Evolutionary conservation across 768 basidiomycete species (phyloP), one percentile per base, ranked within the genome.

Genomic region (Leccinum obscurum): DNA sequence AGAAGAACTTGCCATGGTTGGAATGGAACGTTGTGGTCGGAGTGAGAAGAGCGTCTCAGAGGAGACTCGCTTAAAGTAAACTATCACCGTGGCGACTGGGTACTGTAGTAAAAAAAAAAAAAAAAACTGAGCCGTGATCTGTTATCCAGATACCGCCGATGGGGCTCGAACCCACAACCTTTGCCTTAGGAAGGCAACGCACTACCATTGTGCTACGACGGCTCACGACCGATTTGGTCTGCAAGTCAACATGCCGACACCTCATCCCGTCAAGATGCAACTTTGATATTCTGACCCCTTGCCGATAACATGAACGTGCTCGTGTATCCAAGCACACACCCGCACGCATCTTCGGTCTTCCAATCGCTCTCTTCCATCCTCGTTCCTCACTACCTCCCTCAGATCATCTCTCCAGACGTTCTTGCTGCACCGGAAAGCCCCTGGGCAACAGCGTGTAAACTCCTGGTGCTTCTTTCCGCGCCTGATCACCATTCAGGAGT

Each of bases 381-480:
- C 20, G 68, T 80, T 14, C 88, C 92, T 0, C 81, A 87, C 70
- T 95, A 95, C 72, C 85, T 90, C 13, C 85, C 96, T 48, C 91
- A 92, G 60, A 72, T 84, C 15, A 79, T 94, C 54, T 77, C 85
- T 0, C 79, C 81, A 11, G 75, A 83, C 44, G 71, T 82, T 2
- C 76, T 98, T 6, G 74, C 79, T 1, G 76, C 80, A 0, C 87
- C 78, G 10, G 77, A 81, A 1, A 86, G 88, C 50, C 94, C 95
- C 20, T 98, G 95, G 95, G 72, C 83, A 39, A 68, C 77, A 6
- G 80, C 82, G 10, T 95, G 93, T 69, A 87, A 88, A 3, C 78
- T 96, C 2, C 82, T 98, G 17, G 88, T 95, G 54, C 76, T 96
- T 85, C 91, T n/a, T 81, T 86, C 58, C 82, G 82, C 52, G 20